Percentiles rank a stretch among this genome's conserved stretches.
Evolutionary conservation across 1,284 basidiomycete species (phyloP).

Genomic region (Ustilago hordei): DNA sequence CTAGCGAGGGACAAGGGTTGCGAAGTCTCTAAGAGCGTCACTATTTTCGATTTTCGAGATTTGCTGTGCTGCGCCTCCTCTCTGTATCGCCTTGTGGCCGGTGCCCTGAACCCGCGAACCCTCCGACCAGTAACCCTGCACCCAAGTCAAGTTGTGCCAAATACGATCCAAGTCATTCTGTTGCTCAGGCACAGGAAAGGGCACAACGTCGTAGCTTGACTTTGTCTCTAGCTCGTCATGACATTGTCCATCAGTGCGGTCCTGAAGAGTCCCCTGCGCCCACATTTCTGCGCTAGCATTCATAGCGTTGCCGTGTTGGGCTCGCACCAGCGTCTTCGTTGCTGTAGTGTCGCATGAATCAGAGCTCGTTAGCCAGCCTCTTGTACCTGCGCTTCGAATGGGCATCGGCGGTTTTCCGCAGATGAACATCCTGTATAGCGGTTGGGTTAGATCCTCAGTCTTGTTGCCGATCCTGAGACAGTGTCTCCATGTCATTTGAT

Average conservation of each 20-base stretch:
- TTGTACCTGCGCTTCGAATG: neutral
- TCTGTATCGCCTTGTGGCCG: neutral
- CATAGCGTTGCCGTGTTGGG: constrained; percentile 1
- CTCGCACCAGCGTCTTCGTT: neutral
- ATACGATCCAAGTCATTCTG: constrained; percentile 10
- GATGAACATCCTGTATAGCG: neutral
- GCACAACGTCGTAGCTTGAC: neutral
- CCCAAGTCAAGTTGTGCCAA: constrained; percentile 26
- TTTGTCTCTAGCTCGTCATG: neutral
- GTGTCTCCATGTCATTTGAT: constrained; percentile 9
- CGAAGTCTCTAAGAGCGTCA: constrained; percentile 5
- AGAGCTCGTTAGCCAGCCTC: neutral
- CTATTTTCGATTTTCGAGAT: constrained; percentile 3
- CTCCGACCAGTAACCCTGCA: constrained; percentile 20
- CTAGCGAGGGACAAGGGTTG: constrained; percentile 1
- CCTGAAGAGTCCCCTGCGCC: constrained; percentile 19
- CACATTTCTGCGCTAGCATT: constrained; percentile 16
- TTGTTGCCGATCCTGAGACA: constrained; percentile 19
- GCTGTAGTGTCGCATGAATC: neutral
- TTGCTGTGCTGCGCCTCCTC: neutral
- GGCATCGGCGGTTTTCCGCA: constrained; percentile 3
- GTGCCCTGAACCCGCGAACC: constrained; percentile 5
- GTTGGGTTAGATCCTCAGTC: constrained; percentile 1
- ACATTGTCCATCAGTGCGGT: constrained; percentile 1
- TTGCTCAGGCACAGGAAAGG: neutral